Base-by-base conservation (phyloP, 1,284 basidiomycete genomes). In the Kalmanozyma brasiliensis region DNA sequence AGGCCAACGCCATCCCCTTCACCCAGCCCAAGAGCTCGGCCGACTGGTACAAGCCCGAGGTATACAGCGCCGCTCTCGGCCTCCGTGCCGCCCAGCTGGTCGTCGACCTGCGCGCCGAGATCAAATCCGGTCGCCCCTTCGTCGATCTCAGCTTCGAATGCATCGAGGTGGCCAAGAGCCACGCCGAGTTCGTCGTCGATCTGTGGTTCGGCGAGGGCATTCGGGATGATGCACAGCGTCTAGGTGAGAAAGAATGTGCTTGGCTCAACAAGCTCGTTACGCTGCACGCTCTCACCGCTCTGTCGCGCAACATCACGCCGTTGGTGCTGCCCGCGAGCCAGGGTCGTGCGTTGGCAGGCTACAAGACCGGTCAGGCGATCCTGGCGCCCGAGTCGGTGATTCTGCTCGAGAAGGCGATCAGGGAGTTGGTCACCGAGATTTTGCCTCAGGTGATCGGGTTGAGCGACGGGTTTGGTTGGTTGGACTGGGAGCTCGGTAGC, bases 391-490 rank as follows among this genome's bases (percentile, higher is more conserved):
- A 89, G 58, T 83, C 86, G 1, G 85, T 87, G 4, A 84, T 85
- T 24, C 79, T 81, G 0, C 82, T 92, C 23, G 87, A 90, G 9
- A 76, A 85, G 26, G 84, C 86, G 1, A 87, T 91, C 57, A 83
- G 87, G 26, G 48, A 78, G 2, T 67, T 87, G 87, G 88, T 82
- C 66, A 81, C 20, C 24, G 84, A 85, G 38, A 75, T 92, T 9
- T 79, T 91, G 3, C 88, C 89, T 0, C 86, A 92, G 64, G 86
- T 86, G 5, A 87, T 92, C 52, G 89, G 87, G 0, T 82, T 92
- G 33, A 88, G 86, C 14, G 91, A 92, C 76, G 88, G 89, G 2
- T 91, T 92, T 76, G 89, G 88, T 0, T 90, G 90, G 78, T 85
- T 87, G 0, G 90, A 92, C 74, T 92, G 89, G 89, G 88, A 91